Evolutionary conservation across 768 basidiomycete species (phyloP), one percentile per base, ranked within the genome.

Genomic region (Hygrophorus russula): DNA sequence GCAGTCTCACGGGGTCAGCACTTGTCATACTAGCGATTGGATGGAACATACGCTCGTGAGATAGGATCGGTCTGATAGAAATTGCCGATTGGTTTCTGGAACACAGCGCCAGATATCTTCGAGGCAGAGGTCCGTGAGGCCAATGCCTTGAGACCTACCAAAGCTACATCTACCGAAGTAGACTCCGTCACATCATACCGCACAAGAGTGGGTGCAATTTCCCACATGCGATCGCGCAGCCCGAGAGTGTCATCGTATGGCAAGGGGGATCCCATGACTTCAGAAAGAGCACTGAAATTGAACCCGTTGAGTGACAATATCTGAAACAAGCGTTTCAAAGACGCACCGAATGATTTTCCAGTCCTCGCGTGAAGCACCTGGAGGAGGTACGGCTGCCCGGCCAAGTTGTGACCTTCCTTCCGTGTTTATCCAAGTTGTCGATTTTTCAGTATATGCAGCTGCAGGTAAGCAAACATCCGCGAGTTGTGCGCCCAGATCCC

Each of bases 21-120:
- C 24, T 45, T 39, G 32, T 32, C 5, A 32, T 20, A 27, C 34
- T 42, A 39, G 6, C 42, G n/a, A 32, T 14, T 41, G 36, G 24
- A 19, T 31, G 44, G 40, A 5, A 84, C 90, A 63, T 54, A 92
- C 77, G 89, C 87, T 71, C 93, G 71, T 35, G 90, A 92, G 58
- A 98, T 90, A 19, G 87, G 78, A 62, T 97, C 94, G 8, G 94
- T 97, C 64, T 90, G 82, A 65, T 97, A 99, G 65, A 98, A 98
- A 67, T 96, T 96, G 40, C 64, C 52, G 51, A 99, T 83, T 0
- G 91, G 86, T 62, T 82, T 86, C 62, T 69, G 71, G 63, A 96
- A 80, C 14, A 76, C 65, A 33, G 61, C 61, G 14, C 76, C 71
- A n/a, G 70, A 64, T 36, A 72, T 69, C 60, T 79, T 82, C 27